A percentile compares a stretch with the other conserved stretches of the same genome.
These are phyloP conservation scores for Kuraishia piskuri DNA, from an alignment of 805 yeast genomes.

Conservation along the genomic window DNA sequence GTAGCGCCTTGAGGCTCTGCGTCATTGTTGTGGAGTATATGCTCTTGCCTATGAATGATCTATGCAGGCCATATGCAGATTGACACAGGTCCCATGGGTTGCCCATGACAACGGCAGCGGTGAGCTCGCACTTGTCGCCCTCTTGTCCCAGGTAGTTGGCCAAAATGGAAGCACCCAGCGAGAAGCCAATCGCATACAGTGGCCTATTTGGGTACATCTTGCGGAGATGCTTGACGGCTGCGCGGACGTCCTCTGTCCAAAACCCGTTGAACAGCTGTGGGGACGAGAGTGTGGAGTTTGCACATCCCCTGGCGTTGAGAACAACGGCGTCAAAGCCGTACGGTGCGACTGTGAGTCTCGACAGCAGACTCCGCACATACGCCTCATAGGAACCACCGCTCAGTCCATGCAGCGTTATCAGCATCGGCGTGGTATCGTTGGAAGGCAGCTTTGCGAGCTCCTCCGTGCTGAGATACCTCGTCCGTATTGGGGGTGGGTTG, in stretches of 20 bases:
- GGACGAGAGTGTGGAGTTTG: slow-evolving; percentile 56
- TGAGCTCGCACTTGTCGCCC: slow-evolving; percentile 33
- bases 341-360: slow-evolving; percentile 25
- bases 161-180: slow-evolving; percentile 70
- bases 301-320: slow-evolving; percentile 71
- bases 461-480: slow-evolving; percentile 38
- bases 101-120: slow-evolving; percentile 53
- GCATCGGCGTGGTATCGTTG: slow-evolving; percentile 41
- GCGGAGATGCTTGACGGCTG: slow-evolving; percentile 42
- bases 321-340: slow-evolving; percentile 56
- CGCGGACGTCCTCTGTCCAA: slow-evolving; percentile 63
- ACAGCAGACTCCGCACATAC: slow-evolving; percentile 54
- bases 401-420: slow-evolving; percentile 65
- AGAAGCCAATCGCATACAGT: slow-evolving; percentile 65
- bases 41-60: slow-evolving; percentile 30
- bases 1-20: slow-evolving; percentile 31
- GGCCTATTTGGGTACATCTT: slow-evolving; percentile 49
- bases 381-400: slow-evolving; percentile 84
- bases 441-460: slow-evolving; percentile 29
- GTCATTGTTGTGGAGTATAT: slow-evolving; percentile 47
- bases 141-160: slow-evolving; percentile 69
- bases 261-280: slow-evolving; percentile 64
- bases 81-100: slow-evolving; percentile 68
- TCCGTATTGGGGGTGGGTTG: slow-evolving; percentile 29
- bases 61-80: slow-evolving; percentile 35